These are phyloP conservation scores for Didymella glomerata DNA, from an alignment of 2,329 filamentous ascomycete species.

Conservation along the genomic window DNA sequence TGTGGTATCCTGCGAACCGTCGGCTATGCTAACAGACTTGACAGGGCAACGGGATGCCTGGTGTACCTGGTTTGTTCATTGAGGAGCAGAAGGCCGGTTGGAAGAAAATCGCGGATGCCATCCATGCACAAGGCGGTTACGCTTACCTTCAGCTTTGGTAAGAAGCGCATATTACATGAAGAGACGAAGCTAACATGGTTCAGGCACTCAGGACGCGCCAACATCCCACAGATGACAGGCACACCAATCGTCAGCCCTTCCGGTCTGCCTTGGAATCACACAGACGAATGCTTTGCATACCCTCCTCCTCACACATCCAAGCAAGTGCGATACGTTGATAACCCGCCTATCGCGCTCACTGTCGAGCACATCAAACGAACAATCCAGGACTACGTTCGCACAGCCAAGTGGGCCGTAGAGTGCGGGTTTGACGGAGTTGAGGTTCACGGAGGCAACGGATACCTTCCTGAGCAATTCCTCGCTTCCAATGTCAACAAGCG, in stretches of 20 bases:
- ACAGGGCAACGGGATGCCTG: constrained; percentile 44
- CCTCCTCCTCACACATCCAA: constrained; percentile 36
- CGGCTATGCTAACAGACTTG: constrained; percentile 20
- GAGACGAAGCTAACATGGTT: neutral
- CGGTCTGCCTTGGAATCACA: constrained; percentile 58
- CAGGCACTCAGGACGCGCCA: constrained; percentile 56
- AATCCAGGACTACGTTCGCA: constrained; percentile 55
- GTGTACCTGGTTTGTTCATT: constrained; percentile 40
- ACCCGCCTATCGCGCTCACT: constrained; percentile 49
- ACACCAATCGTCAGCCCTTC: constrained; percentile 51
- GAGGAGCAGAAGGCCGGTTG: constrained; percentile 56
- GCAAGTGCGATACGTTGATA: constrained; percentile 44
- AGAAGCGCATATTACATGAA: neutral
- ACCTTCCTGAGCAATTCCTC: constrained; percentile 62
- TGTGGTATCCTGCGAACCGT: neutral
- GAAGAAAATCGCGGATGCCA: constrained; percentile 58
- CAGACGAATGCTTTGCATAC: constrained; percentile 50
- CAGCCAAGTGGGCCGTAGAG: constrained; percentile 62
- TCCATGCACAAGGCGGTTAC: constrained; percentile 58
- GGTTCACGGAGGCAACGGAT: constrained; percentile 60
- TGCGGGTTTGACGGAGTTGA: constrained; percentile 65
- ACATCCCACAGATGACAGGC: constrained; percentile 51
- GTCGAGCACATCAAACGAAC: constrained; percentile 56
- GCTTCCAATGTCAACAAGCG: constrained; percentile 59
- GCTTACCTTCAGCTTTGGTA: constrained; percentile 55